Base-by-base conservation (phyloP, 192 early-diverging fungal genomes). In the Dimargaris verticillata region DNA sequence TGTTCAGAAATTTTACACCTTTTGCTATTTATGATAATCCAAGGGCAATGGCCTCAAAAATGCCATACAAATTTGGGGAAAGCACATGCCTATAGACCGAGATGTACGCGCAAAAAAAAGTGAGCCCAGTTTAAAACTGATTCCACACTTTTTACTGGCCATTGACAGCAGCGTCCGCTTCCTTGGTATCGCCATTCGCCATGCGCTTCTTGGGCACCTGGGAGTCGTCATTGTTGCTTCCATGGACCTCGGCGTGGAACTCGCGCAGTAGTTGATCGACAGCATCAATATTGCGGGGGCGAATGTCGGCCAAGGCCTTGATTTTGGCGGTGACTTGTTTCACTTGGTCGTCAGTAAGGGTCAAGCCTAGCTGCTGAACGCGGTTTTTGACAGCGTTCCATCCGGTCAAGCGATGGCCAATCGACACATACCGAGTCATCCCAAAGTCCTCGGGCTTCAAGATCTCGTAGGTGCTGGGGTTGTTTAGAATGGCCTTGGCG, bases 381-480 rank as follows among this genome's bases (percentile, higher is more conserved):
- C 95, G 88, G 74, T 93, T 92, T 86, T 96, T 96, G 78, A 98
- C 95, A 44, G 95, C 93, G 73, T 98, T 96, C 93, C 95, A 98
- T 18, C 95, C 93, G 2, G 95, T 98, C 49, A 98, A 74, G 55
- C 93, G 87, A 71, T 95, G 95, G 50, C 93, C 93, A 65, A 98
- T 98, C 29, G 86, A 88, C 53, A 95, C 93, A 68, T 95, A 95
- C 41, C 93, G 85, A 3, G 90, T 95, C 93, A 98, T 96, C 58
- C 93, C 92, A 80, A 96, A 98, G 75, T 95, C 93, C 72, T 96
- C 89, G 60, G 93, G 95, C 74, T 91, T 89, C 64, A 98, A 76
- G 68, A 98, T 96, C 76, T 98, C 95, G 69, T 98, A 98, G 6
- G 93, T 98, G 52, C 83, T 85, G 26, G 95, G 95, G 81, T 98